Base-by-base conservation (phyloP, 768 basidiomycete genomes). In the Terana coerulea region DNA sequence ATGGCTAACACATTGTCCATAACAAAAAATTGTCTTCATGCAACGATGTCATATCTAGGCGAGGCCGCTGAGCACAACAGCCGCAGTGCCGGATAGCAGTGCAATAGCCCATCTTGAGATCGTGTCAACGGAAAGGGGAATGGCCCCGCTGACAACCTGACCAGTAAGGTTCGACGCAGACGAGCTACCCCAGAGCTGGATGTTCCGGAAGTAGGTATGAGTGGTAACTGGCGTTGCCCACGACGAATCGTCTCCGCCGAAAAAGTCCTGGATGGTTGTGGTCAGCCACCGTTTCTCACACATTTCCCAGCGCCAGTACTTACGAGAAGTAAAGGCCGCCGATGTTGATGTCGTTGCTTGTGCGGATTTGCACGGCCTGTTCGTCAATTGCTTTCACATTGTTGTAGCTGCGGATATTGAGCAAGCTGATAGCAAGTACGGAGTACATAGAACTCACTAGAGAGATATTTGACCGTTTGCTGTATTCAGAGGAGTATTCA, bases 261-360 rank as follows among this genome's bases (percentile, higher is more conserved):
- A 92, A 72, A 92, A 19, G 88, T 90, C 29, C 86, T 87, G 54
- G 17, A n/a, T n/a, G 41, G 5, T 42, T 12, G 24, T 26, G 10
- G 49, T 26, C 46, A 45, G 35, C 35, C 25, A 19, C n/a, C n/a
- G n/a, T n/a, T n/a, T n/a, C n/a, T n/a, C n/a, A n/a, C n/a, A n/a
- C n/a, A n/a, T n/a, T n/a, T n/a, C n/a, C n/a, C n/a, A n/a, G n/a
- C n/a, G n/a, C n/a, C n/a, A n/a, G 26, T 5, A 67, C 83, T 66
- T 51, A 86, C 81, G 90, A 91, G 67, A 93, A 88, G 69, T 80
- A 91, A 42, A 92, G 66, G 7, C 91, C 90, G 29, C 82, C 83
- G 8, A 80, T 75, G 8, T 69, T 63, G 22, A 93, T 68, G 22
- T 68, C 66, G 19, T 75, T 64, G 26, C 68, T 72, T 21, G 74